A percentile compares a stretch with the other conserved stretches of the same genome.
Conservation (phyloP, 2,329 filamentous ascomycete genomes). For the Metarhizium robertsii region DNA sequence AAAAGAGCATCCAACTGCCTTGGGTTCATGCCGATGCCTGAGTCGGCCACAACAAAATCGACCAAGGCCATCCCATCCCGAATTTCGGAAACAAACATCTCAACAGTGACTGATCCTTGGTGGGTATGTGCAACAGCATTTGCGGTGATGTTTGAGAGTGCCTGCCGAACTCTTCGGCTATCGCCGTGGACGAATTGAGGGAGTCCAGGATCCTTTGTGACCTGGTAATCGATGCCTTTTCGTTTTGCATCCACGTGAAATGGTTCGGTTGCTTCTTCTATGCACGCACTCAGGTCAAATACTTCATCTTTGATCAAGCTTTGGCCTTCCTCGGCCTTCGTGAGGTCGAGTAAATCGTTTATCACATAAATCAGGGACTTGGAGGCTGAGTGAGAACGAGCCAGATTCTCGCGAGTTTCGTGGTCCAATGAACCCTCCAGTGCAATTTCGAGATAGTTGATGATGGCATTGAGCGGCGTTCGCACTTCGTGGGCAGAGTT, state of each 20-base stretch:
- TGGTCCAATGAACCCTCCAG: constrained; percentile 70
- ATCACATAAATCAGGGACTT: constrained; percentile 92
- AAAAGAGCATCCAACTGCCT: constrained; percentile 48
- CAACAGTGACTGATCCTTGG: constrained; percentile 58
- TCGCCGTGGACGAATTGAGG: constrained; percentile 69
- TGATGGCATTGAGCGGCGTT: constrained; percentile 85
- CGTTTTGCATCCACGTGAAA: constrained; percentile 66
- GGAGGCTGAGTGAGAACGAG: constrained; percentile 79
- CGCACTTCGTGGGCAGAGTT: constrained; percentile 90
- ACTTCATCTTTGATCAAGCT: constrained; percentile 70
- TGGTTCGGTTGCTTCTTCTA: constrained; percentile 68
- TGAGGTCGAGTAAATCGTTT: constrained; percentile 82
- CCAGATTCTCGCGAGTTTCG: constrained; percentile 77
- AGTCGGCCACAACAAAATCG: constrained; percentile 69
- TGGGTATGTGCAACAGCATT: constrained; percentile 77
- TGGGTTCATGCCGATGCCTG: constrained; percentile 62
- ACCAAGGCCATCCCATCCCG: constrained; percentile 50
- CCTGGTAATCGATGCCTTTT: constrained; percentile 63
- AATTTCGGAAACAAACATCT: constrained; percentile 53
- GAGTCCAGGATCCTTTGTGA: constrained; percentile 57
- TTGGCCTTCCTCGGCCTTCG: constrained; percentile 77
- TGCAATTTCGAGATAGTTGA: constrained; percentile 89
- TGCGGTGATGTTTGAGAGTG: constrained; percentile 71
- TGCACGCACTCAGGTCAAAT: constrained; percentile 61
- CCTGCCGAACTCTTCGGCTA: constrained; percentile 69